Percentiles rank a stretch among this genome's conserved stretches.
These are phyloP conservation scores for Fusarium sp. DNA, from an alignment of 2,329 filamentous ascomycete species.

Conservation along the genomic window DNA sequence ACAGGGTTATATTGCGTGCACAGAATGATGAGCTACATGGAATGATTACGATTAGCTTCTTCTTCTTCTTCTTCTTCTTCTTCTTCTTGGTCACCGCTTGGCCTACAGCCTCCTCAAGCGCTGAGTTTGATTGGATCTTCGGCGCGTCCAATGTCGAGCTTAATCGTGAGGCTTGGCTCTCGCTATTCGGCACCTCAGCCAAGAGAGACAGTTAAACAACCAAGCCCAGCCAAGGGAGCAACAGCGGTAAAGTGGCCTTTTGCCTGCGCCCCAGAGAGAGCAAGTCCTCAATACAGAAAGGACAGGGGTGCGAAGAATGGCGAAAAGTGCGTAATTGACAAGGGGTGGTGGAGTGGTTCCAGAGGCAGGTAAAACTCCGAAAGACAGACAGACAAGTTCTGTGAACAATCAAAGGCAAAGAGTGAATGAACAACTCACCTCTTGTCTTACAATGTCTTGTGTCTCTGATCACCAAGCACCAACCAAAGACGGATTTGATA, in stretches of 20 bases:
- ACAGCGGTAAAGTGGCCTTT: constrained; percentile 15
- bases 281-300: not conserved
- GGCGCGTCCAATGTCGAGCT: constrained; percentile 28
- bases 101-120: constrained; percentile 19
- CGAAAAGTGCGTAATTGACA: constrained; percentile 16
- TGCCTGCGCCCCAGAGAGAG: constrained; percentile 20
- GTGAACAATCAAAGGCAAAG: not conserved
- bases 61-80: not conserved
- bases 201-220: constrained; percentile 22
- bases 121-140: constrained; percentile 38
- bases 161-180: constrained; percentile 30
- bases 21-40: constrained; percentile 29
- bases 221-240: constrained; percentile 1
- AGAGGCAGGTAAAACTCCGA: constrained; percentile 7
- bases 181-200: constrained; percentile 34
- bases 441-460: not conserved
- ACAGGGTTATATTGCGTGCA: constrained; percentile 34
- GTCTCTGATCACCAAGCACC: too few species aligned
- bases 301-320: constrained; percentile 7
- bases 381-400: not conserved
- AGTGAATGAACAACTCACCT: not conserved
- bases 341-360: constrained; percentile 21
- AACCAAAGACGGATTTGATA: not conserved
- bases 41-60: constrained; percentile 23
- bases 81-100: constrained; percentile 24